Evolutionary conservation across 1,139 yeast species (phyloP).

Genomic region (Debaryomyces psychrophilus): DNA sequence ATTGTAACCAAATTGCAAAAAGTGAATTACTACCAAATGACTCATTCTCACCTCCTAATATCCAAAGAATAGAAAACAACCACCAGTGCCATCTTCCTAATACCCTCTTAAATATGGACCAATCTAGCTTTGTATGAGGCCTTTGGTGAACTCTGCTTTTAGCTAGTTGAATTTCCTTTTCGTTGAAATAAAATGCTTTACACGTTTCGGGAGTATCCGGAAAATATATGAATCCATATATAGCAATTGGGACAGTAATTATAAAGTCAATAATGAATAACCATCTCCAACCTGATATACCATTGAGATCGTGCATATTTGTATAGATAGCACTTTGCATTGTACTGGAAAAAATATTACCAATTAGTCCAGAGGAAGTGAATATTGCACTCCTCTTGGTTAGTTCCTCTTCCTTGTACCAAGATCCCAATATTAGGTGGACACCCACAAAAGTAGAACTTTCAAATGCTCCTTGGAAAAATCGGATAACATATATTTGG

Average conservation of each 20-base stretch:
- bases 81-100: slow-evolving; percentile 63
- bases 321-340: slow-evolving; percentile 40
- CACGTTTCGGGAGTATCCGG: slow-evolving; percentile 60
- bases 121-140: slow-evolving; percentile 39
- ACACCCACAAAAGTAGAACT: slow-evolving; percentile 57
- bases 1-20: slow-evolving; percentile 54
- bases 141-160: slow-evolving; percentile 40
- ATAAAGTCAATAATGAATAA: slow-evolving; percentile 40
- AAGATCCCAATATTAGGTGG: slow-evolving; percentile 54
- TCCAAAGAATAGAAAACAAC: slow-evolving; percentile 56
- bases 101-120: slow-evolving; percentile 50
- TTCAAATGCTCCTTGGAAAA: slow-evolving; percentile 59
- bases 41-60: slow-evolving; percentile 62
- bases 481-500: slow-evolving; percentile 54
- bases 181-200: slow-evolving; percentile 33
- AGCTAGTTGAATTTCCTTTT: slow-evolving; percentile 43
- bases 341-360: slow-evolving; percentile 48
- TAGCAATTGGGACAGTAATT: slow-evolving; percentile 49
- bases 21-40: slow-evolving; percentile 56
- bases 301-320: slow-evolving; percentile 33
- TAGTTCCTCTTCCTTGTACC: slow-evolving; percentile 55
- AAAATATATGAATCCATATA: slow-evolving; percentile 57
- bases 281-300: slow-evolving; percentile 46
- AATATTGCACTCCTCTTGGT: slow-evolving; percentile 55
- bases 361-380: slow-evolving; percentile 55